These are phyloP conservation scores for Saccharomyces uvarum DNA, from an alignment of 1,139 yeast genomes.

Conservation along the genomic window DNA sequence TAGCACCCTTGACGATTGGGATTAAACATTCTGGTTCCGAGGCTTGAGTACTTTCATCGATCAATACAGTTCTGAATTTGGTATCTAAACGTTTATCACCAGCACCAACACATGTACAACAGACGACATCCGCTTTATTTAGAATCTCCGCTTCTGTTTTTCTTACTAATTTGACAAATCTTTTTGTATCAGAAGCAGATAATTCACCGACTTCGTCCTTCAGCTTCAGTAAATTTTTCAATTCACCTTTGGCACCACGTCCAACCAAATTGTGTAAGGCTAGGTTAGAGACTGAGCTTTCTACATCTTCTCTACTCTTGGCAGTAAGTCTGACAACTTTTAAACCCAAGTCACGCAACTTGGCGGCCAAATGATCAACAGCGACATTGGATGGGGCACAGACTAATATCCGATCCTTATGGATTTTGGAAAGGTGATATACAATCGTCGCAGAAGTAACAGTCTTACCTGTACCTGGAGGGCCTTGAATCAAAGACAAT, in stretches of 20 bases:
- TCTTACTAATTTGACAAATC: constrained; percentile 38
- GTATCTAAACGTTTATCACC: constrained; percentile 58
- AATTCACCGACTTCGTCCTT: constrained; percentile 69
- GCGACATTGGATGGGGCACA: constrained; percentile 97
- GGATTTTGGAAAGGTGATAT: constrained; percentile 60
- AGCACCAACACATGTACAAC: constrained; percentile 91
- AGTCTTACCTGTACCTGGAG: constrained; percentile 92
- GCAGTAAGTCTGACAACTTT: constrained; percentile 75
- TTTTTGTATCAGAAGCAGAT: constrained; percentile 45
- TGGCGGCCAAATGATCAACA: constrained; percentile 80
- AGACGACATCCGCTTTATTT: constrained; percentile 65
- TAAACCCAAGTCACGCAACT: constrained; percentile 59
- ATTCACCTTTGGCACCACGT: constrained; percentile 43
- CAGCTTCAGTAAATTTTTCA: constrained; percentile 51
- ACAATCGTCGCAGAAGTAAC: constrained; percentile 88
- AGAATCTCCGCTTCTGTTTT: constrained; percentile 46
- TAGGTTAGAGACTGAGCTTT: constrained; percentile 47
- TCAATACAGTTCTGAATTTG: constrained; percentile 67
- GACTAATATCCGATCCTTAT: constrained; percentile 58
- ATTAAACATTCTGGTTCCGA: constrained; percentile 87
- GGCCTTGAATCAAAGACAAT: constrained; percentile 84
- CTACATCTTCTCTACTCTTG: constrained; percentile 73
- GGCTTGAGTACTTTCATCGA: constrained; percentile 92
- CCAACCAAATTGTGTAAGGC: constrained; percentile 47
- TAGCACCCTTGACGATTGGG: constrained; percentile 83